Evolutionary conservation across 225 moss, liverwort and hornwort genomes (phyloP), one percentile per base, ranked within the genome.

Genomic region (Straminergon stramineum): DNA sequence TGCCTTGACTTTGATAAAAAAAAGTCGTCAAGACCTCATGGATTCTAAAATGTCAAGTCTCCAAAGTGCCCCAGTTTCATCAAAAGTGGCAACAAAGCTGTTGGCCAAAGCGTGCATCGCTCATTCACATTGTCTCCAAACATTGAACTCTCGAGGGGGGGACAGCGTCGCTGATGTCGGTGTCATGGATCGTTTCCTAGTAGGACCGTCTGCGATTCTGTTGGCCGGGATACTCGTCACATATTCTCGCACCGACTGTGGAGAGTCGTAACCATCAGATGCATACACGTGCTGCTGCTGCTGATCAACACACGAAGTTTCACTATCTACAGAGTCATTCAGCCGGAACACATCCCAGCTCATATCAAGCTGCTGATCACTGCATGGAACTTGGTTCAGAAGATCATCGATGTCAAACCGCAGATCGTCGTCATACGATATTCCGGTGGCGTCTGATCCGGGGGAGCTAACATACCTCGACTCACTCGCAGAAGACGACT

Each of bases 81-180:
- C 82, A 87, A 82, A 89, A 89, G 81, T 68, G 88, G 91, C 77
- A 66, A 31, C 87, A 45, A 43, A 90, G 88, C 90, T 81, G 88
- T 88, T 81, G 87, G 84, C 92, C 88, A 84, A 82, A 45, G 26
- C 58, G 70, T 79, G 81, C 79, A 37, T 76, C 85, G 85, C 81
- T 92, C 90, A 93, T 82, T 89, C 92, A 75, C 93, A 94, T 37
- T 90, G 92, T 56, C 93, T 86, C 94, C 94, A 94, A 27, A 93
- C 94, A 35, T 89, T 84, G 1, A 41, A 92, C 32, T 91, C 84
- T 30, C 87, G 91, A 55, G 89, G 88, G 9, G 94, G 93, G 2
- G 92, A 94, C 0, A 94, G 55, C 26, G 91, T 93, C 20, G 90
- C 87, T 66, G 94, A 94, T 55, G 94, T 85, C 5, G 90, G 89